Conservation (phyloP, 768 basidiomycete species). For the Cubamyces lactineus region DNA sequence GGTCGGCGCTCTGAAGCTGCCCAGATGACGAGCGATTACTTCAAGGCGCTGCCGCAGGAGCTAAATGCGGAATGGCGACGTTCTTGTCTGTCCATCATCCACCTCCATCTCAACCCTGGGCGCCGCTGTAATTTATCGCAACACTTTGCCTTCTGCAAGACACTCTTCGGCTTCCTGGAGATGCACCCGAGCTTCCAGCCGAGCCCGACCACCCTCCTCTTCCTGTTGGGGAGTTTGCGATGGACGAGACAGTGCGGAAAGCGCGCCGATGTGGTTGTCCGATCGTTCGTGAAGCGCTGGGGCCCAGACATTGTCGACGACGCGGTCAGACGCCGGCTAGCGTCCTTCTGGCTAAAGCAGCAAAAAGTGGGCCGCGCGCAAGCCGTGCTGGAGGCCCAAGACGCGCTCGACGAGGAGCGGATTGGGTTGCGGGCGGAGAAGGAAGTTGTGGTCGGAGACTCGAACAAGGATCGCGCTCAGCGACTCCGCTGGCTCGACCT, state of each 20-base stretch:
- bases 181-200: slow-evolving; percentile 56
- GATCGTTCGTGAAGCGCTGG: slow-evolving; percentile 55
- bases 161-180: slow-evolving; percentile 48
- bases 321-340: slow-evolving; percentile 61
- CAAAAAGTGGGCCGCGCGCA: slow-evolving; percentile 11
- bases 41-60: slow-evolving; percentile 49
- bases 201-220: slow-evolving; percentile 58
- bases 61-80: slow-evolving; percentile 41
- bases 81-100: slow-evolving; percentile 55
- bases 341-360: slow-evolving; percentile 64
- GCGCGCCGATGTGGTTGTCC: slow-evolving; percentile 49
- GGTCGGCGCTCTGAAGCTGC: slow-evolving; percentile 16
- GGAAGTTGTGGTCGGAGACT: slow-evolving; percentile 6
- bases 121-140: slow-evolving; percentile 40
- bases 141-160: slow-evolving; percentile 48
- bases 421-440: slow-evolving; percentile 12
- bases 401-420: slow-evolving; percentile 15
- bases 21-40: slow-evolving; percentile 48
- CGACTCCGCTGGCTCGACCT: slow-evolving; percentile 9
- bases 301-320: slow-evolving; percentile 58
- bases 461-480: slow-evolving; percentile 3
- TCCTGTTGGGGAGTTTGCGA: slow-evolving; percentile 58
- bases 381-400: slow-evolving; percentile 6
- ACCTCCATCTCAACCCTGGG: slow-evolving; percentile 46
- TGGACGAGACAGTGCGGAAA: slow-evolving; percentile 56